A percentile compares a stretch with the other conserved stretches of the same genome.
Evolutionary conservation across 108 stramenopile species (phyloP).

Genomic region (Skeletonema tropicum): DNA sequence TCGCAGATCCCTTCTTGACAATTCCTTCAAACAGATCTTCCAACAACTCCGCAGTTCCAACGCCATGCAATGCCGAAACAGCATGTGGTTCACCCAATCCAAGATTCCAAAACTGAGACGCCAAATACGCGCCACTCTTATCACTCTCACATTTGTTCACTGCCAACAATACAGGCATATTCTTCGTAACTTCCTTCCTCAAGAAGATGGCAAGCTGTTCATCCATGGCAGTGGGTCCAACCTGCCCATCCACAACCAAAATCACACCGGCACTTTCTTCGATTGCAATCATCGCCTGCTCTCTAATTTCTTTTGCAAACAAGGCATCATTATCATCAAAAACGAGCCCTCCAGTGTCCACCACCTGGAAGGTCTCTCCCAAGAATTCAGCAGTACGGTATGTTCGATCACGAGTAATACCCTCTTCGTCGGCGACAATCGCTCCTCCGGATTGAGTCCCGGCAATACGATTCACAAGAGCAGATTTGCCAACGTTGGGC

Average conservation of each 20-base stretch:
- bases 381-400: slow-evolving; percentile 91
- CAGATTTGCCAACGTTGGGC: slow-evolving; percentile 98
- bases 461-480: slow-evolving; percentile 93
- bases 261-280: slow-evolving; percentile 89
- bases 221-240: slow-evolving; percentile 86
- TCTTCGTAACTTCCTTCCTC: slow-evolving; percentile 73
- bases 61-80: slow-evolving; percentile 96
- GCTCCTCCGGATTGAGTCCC: slow-evolving; percentile 87
- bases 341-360: slow-evolving; percentile 96
- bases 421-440: slow-evolving; percentile 94
- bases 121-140: slow-evolving; percentile 69
- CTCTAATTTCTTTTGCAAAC: slow-evolving; percentile 92
- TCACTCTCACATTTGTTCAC: slow-evolving; percentile 98
- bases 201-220: slow-evolving; percentile 88
- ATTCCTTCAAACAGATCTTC: slow-evolving; percentile 84
- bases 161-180: slow-evolving; percentile 87
- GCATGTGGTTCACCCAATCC: slow-evolving; percentile 96
- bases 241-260: slow-evolving; percentile 93
- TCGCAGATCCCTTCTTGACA: slow-evolving; percentile 71
- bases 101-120: slow-evolving; percentile 94
- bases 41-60: slow-evolving; percentile 94
- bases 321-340: slow-evolving; percentile 93
- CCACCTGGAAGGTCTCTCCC: slow-evolving; percentile 90
- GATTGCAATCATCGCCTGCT: slow-evolving; percentile 95
- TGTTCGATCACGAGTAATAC: slow-evolving; percentile 95